These are phyloP conservation scores for Biancaea sappan DNA, from an alignment of 306 rosid species.

Conservation along the genomic window DNA sequence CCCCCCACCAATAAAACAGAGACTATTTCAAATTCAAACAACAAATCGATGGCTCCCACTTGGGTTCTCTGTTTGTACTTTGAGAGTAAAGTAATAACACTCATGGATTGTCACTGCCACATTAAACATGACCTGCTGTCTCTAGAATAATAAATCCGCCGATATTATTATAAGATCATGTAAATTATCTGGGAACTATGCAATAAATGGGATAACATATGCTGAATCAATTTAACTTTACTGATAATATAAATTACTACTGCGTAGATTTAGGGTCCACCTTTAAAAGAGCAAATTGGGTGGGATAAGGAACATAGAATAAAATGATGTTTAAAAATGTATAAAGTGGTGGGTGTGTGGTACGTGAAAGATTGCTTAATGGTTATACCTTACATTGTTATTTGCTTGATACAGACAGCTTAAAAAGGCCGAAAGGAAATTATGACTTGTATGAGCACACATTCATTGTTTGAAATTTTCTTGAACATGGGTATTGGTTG, in stretches of 20 bases:
- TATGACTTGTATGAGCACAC: no score
- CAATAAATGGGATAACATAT: neutral
- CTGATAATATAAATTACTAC: no score
- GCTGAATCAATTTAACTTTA: no score
- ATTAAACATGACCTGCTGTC: neutral
- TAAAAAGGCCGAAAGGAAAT: neutral
- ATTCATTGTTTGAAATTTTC: neutral
- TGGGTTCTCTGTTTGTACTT: neutral
- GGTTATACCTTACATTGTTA: no score
- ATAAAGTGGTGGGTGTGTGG: neutral
- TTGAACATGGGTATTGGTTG: neutral
- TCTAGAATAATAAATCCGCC: neutral
- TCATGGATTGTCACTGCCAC: neutral
- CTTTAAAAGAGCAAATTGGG: neutral
- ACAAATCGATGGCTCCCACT: slow-evolving; percentile 32
- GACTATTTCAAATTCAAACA: slow-evolving; percentile 34
- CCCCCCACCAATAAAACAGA: slow-evolving; percentile 21
- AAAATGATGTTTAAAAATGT: neutral
- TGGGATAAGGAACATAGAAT: neutral
- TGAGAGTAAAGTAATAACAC: neutral
- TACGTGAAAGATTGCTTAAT: neutral
- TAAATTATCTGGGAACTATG: neutral
- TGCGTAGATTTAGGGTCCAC: no score
- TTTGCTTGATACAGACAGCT: neutral
- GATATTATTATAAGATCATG: neutral